phyloP scores from a whole-genome alignment of 352 stramenopile species.

The Phytopythium chamaehyphon region DNA sequence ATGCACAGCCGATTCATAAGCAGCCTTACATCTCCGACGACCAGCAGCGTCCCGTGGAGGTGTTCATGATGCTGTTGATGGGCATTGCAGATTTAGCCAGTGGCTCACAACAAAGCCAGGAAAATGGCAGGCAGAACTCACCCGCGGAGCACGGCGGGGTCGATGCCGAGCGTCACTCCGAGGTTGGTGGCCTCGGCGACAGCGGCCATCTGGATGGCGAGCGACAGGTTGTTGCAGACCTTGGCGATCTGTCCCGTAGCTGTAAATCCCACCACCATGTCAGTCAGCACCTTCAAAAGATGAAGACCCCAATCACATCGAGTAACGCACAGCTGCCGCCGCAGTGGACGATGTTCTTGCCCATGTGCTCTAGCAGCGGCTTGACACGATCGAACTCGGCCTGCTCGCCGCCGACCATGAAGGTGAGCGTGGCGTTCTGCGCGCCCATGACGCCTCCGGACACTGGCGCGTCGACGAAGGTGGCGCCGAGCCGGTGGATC shows the following conservation, averaged over 20 bases:
- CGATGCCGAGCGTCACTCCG: constrained; percentile 92
- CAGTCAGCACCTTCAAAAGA: no score
- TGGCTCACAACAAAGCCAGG: no score
- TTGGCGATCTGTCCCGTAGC: constrained; percentile 89
- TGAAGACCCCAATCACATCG: no score
- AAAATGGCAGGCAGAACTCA: constrained; percentile 10
- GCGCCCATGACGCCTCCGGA: constrained; percentile 96
- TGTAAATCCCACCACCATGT: no score
- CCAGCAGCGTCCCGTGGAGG: constrained; percentile 96
- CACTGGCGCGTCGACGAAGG: constrained; percentile 95
- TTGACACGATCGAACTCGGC: constrained; percentile 69
- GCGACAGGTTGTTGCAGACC: constrained; percentile 98
- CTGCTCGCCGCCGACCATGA: constrained; percentile 92
- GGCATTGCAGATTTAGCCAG: no score
- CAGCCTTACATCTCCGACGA: constrained; percentile 87
- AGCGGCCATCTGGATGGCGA: constrained; percentile 96
- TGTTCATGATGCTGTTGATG: constrained; percentile 92
- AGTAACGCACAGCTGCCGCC: constrained; percentile 86
- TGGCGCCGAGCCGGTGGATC: constrained; percentile 45
- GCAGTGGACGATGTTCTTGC: constrained; percentile 93
- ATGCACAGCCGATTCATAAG: neutral
- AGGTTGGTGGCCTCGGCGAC: constrained; percentile 96
- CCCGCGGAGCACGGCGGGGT: constrained; percentile 90
- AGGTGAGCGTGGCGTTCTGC: constrained; percentile 95
- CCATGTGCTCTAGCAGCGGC: constrained; percentile 90